Evolutionary conservation across 176 grass and related monocot genomes (phyloP), one percentile per base, ranked within the genome.

Genomic region (Aegilops umbellulata): DNA sequence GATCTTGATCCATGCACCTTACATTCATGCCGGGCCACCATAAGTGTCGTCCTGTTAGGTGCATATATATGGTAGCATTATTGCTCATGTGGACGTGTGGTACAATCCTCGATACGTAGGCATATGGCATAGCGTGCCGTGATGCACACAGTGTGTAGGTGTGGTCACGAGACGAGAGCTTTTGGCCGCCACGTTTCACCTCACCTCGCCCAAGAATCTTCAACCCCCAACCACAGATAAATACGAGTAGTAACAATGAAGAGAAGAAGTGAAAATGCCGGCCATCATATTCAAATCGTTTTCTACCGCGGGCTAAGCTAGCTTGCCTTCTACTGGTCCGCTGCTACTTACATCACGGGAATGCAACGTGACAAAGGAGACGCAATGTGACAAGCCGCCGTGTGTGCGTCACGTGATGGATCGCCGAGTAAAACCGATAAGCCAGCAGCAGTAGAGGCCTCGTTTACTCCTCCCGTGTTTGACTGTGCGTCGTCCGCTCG

Each of bases 11-110:
- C 29, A 83, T 80, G 24, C 79, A 55, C 17, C 62, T 27, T 44
- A 4, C 64, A 69, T 55, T 14, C 65, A 69, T 35, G 65, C 31
- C 17, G 67, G 1, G 9, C 4, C 32, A 2, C 19, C 64, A 69
- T 84, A 41, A 89, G 73, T 66, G 57, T 69, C 66, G 66, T 30
- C 42, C 76, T 42, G 62, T 84, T 79, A 72, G 79, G 60, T 29
- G 31, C 16, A 14, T 14, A 34, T 47, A 17, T 17, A 41, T n/a
- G 65, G 31, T 4, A 65, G 53, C 34, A 76, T 19, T 55, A 76
- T 38, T 46, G 19, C 19, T 60, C 14, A 14, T 17, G 9, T 39
- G 35, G 31, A 3, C 60, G 8, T 61, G n/a, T 42, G 26, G 20
- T 7, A 42, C 11, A 16, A 73, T 44, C 35, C 23, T 71, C 20